phyloP scores from a whole-genome alignment of 2,329 filamentous ascomycete genomes.

The Scolecobasidium constrictum region DNA sequence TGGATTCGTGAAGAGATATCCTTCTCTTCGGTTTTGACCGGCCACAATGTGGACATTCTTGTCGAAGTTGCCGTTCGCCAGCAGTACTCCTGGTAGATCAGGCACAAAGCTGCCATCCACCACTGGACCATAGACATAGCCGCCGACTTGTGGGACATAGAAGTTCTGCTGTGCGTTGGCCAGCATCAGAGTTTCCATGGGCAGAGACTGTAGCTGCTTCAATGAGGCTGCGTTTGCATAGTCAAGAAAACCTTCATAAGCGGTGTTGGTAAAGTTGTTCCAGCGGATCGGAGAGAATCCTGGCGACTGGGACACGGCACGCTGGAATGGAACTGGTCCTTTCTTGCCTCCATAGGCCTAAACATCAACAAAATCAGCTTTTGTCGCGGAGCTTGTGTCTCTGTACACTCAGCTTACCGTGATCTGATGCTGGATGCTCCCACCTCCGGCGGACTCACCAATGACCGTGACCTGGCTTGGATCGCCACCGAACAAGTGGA shows the following conservation, averaged over 20 bases:
- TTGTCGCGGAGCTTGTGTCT: not conserved
- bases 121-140: slow-evolving; percentile 21
- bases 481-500: slow-evolving; percentile 28
- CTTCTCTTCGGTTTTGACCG: slow-evolving; percentile 35
- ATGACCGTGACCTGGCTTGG: slow-evolving; percentile 25
- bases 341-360: slow-evolving; percentile 25
- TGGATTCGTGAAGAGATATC: slow-evolving; percentile 31
- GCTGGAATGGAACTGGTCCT: slow-evolving; percentile 25
- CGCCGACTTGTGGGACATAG: slow-evolving; percentile 20
- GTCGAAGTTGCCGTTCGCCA: slow-evolving; percentile 26
- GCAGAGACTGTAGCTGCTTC: slow-evolving; percentile 21
- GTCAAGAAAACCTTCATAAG: slow-evolving; percentile 20
- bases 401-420: slow-evolving; percentile 13
- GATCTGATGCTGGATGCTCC: slow-evolving; percentile 28
- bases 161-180: slow-evolving; percentile 23
- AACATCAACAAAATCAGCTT: not conserved
- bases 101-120: slow-evolving; percentile 15
- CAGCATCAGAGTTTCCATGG: slow-evolving; percentile 20
- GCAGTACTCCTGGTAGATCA: slow-evolving; percentile 17
- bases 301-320: slow-evolving; percentile 27
- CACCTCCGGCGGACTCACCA: slow-evolving; percentile 27
- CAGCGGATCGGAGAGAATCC: slow-evolving; percentile 26
- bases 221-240: slow-evolving; percentile 23
- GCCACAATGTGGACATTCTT: slow-evolving; percentile 24
- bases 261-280: slow-evolving; percentile 18